Evolutionary conservation across 257 asterid genomes (phyloP), one percentile per base, ranked within the genome.

Genomic region (Nicotiana tabacum): DNA sequence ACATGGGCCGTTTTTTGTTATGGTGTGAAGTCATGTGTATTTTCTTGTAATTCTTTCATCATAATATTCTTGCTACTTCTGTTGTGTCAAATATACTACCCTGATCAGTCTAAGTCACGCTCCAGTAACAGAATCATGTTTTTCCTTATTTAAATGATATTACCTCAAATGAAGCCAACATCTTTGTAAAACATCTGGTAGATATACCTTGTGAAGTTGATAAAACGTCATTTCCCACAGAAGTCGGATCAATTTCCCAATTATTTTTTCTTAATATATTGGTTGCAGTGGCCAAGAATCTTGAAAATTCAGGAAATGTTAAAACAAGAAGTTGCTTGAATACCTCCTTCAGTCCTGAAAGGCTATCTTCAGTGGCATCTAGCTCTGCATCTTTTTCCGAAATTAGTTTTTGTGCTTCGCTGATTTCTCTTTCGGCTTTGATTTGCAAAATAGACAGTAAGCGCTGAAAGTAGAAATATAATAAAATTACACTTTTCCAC

Each of bases 331-430:
- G 33, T 57, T 33, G n/a, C 17, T 58, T 39, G 43, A 81, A 66
- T 85, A 93, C 99, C 99, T 96, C 98, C 85, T 87, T 88, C 81
- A 96, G 89, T 82, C 88, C 98, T 43, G 94, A 86, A 70, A 93
- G 90, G 84, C 87, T 86, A 85, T 90, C 98, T 90, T 94, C 98
- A 21, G 93, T 91, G 56, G 90, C 90, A 37, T 66, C 87, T 57
- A 96, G 74, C 83, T 96, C 98, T 2, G 88, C 88, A 81, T 96
- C 98, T 87, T 92, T 96, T 83, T 90, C 93, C 24, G 91, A 85
- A 82, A 94, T 80, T 84, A 93, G 94, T 43, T 77, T 87, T 13
- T 89, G 92, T 66, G 92, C 95, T 85, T 89, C 89, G 88, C 83
- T 92, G 68, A 96, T 90, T 87, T 91, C 94, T 33, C 86, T 85